Base-by-base conservation (phyloP, 2,329 filamentous ascomycete species). In the Aspergillus uvarum region DNA sequence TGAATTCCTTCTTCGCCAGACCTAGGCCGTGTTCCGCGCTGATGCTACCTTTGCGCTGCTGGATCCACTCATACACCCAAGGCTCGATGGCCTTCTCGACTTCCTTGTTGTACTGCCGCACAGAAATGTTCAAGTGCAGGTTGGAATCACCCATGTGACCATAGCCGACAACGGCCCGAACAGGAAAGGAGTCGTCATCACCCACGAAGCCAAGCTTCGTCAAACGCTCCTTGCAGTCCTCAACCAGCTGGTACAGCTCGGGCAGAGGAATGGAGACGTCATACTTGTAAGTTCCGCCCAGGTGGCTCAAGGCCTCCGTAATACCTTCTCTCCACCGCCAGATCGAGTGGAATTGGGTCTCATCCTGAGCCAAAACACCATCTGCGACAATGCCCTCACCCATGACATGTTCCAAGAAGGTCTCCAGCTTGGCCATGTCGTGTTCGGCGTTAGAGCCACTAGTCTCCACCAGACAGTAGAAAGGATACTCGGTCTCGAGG, bases 111-210 rank as follows among this genome's bases (percentile, higher is more conserved):
- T 95, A 98, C 62, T 88, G 81, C 62, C 93, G 82, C 19, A 91
- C 89, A 1, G 90, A 85, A 35, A 99, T 85, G 77, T 99, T 99
- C 66, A 99, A 82, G 78, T 99, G 96, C 65, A 99, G 79, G 77
- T 99, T 99, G 3, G 90, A 87, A 77, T 99, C 95, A 44, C 95
- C 96, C 93, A 99, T 98, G 76, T 99, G 95, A 35, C 95, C 95
- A 73, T 97, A 99, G 21, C 95, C 95, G 21, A 97, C 87, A n/a
- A 97, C 93, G 59, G 89, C 90, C 1, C 96, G 85, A 5, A 96
- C 93, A 1, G 93, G 91, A 73, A 88, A 85, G 50, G 87, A 87
- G 58, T 90, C 86, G 5, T 88, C 86, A 49, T 91, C 88, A 56
- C 91, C 90, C 47, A 96, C 82, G 2, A 98, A 83, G 0, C 92